Evolutionary conservation across 208 protist species (phyloP).

Genomic region (Leishmania lainsoni): DNA sequence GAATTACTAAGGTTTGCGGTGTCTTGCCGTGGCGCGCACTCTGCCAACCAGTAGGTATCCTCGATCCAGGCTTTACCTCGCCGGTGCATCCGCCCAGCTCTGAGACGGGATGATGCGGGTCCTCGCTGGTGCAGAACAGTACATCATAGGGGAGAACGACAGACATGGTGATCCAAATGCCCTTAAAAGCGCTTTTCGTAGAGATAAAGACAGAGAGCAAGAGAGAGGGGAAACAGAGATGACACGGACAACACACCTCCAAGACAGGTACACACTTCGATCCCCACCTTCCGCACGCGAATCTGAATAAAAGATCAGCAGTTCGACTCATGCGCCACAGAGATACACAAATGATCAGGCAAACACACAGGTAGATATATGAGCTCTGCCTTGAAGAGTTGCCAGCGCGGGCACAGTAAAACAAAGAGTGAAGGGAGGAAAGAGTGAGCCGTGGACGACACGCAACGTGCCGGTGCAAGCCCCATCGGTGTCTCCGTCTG

Average conservation of each 20-base stretch:
- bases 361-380: neutral
- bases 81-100: constrained; percentile 40
- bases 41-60: constrained; percentile 66
- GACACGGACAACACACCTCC: neutral
- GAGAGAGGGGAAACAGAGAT: neutral
- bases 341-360: neutral
- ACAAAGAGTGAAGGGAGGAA: neutral
- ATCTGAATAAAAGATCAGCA: neutral
- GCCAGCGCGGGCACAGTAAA: neutral
- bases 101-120: constrained; percentile 60
- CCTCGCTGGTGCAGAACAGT: constrained; percentile 82
- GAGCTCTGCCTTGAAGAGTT: neutral
- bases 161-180: constrained; percentile 17
- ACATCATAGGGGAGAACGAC: constrained; percentile 74
- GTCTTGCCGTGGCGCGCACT: constrained; percentile 65
- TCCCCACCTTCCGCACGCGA: neutral
- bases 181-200: neutral
- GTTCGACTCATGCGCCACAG: neutral
- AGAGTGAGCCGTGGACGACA: neutral
- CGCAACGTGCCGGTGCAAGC: neutral
- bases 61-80: constrained; percentile 17
- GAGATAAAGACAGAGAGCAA: neutral
- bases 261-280: no score
- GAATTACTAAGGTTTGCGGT: constrained; percentile 83
- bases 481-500: no score